These are phyloP conservation scores for Spathaspora arborariae DNA, from an alignment of 805 yeast species.

Conservation along the genomic window DNA sequence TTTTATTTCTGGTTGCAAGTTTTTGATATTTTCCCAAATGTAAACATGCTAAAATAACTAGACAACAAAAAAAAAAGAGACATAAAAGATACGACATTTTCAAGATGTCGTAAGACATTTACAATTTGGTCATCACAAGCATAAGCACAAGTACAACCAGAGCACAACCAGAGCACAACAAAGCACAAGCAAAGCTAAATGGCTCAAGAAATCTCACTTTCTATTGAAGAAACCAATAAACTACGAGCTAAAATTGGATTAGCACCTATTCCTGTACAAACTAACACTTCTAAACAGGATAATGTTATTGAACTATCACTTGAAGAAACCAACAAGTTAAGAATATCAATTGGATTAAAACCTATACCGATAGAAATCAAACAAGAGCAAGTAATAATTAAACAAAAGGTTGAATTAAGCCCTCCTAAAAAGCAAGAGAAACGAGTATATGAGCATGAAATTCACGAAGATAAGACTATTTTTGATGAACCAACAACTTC, in stretches of 20 bases:
- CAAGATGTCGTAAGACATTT: neutral
- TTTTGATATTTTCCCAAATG: neutral
- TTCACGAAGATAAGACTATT: neutral
- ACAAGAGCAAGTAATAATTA: no score
- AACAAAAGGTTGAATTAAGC: no score
- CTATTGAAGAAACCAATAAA: conserved; percentile 43
- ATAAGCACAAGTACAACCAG: no score
- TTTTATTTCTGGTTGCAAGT: neutral
- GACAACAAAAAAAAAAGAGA: neutral
- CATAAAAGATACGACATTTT: neutral
- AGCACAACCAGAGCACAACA: neutral
- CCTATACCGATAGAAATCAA: conserved; percentile 30
- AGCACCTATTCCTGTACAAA: conserved; percentile 29
- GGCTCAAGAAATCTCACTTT: conserved; percentile 24
- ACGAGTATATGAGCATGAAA: neutral
- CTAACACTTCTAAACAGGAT: neutral
- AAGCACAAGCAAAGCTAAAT: conserved; percentile 7
- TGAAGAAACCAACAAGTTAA: conserved; percentile 54
- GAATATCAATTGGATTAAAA: conserved; percentile 50
- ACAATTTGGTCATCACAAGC: no score
- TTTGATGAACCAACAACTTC: neutral
- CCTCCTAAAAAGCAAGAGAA: no score
- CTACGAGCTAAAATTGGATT: conserved; percentile 37
- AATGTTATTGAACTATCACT: conserved; percentile 27
- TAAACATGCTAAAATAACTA: neutral